Evolutionary conservation across 768 basidiomycete genomes (phyloP), one percentile per base, ranked within the genome.

Genomic region (Lactarius pseudohatsudake): DNA sequence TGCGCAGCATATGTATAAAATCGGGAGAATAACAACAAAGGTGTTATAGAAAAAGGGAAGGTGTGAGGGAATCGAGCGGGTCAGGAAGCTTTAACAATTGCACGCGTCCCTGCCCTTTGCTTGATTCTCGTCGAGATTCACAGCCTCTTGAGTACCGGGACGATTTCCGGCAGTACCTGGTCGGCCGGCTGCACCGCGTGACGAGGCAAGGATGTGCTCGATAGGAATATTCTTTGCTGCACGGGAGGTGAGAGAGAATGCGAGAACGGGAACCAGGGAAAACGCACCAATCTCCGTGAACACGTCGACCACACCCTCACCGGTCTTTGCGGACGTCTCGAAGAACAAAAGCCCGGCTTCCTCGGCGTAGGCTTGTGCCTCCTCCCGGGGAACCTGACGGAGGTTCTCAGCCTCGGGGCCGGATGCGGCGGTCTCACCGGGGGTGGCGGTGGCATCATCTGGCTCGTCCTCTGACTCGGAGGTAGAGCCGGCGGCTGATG

Each of bases 311-410:
- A 98, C 86, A 45, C 94, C 95, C 73, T 96, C 91, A 20, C 96
- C 95, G 5, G 93, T 94, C 86, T 98, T 99, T 30, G 97, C 97
- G 73, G 90, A 92, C 43, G 96, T 97, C 82, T 99, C 97, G 72
- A 96, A 97, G 83, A 98, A 98, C 50, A 99, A 79, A 53, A 98
- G 77, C 1, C 92, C 91, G n/a, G 91, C 89, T 77, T 98, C 97
- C 63, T 91, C 86, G 15, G 97, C 97, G 75, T 98, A 99, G 9
- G 94, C 94, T 74, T 93, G 90, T 2, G 96, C 97, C 79, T 98
- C 97, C 73, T 97, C 96, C 66, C 87, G 84, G 30, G 94, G 88
- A 26, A 99, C 96, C 77, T 98, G 94, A 71, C 97, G 82, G 72
- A 92, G 76, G 69, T 84, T 87, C 78, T 93, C 92, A 40, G 85